These are phyloP conservation scores for Phytophthora citrophthora DNA, from an alignment of 352 stramenopile species.

Conservation along the genomic window DNA sequence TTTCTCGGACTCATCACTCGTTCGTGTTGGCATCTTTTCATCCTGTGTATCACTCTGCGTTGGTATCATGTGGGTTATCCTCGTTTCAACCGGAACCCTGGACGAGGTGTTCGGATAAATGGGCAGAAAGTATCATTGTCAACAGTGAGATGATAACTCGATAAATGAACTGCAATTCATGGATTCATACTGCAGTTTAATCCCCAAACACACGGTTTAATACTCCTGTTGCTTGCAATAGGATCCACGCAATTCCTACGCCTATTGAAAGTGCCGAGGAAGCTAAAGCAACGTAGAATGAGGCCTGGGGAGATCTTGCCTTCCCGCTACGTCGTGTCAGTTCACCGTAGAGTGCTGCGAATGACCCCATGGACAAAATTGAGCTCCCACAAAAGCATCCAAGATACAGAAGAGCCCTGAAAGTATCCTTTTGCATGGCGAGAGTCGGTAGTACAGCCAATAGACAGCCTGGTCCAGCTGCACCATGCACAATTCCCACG, in stretches of 20 bases:
- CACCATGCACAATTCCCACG: slow-evolving; percentile 88
- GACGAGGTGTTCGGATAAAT: slow-evolving; percentile 71
- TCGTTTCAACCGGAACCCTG: slow-evolving; percentile 70
- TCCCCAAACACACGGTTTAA: slow-evolving; percentile 68
- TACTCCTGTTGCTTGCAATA: slow-evolving; percentile 63
- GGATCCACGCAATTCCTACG: slow-evolving; percentile 76
- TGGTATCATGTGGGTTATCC: slow-evolving; percentile 72
- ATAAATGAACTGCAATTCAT: neutral
- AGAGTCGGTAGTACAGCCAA: slow-evolving; percentile 90
- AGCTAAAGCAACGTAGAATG: slow-evolving; percentile 53
- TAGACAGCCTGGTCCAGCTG: slow-evolving; percentile 77
- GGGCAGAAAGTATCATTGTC: neutral
- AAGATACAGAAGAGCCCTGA: slow-evolving; percentile 83
- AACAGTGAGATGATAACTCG: slow-evolving; percentile 8
- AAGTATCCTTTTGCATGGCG: slow-evolving; percentile 72
- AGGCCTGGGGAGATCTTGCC: slow-evolving; percentile 36
- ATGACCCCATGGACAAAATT: slow-evolving; percentile 89
- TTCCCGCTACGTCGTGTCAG: slow-evolving; percentile 42
- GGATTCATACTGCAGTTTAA: neutral
- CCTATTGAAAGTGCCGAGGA: slow-evolving; percentile 65
- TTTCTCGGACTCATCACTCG: slow-evolving; percentile 62
- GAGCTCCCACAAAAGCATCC: slow-evolving; percentile 85
- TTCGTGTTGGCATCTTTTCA: slow-evolving; percentile 70
- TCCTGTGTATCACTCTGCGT: slow-evolving; percentile 70
- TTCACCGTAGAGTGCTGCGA: slow-evolving; percentile 85